Evolutionary conservation across 768 basidiomycete genomes (phyloP).

Genomic region (Tricholoma furcatifolium): DNA sequence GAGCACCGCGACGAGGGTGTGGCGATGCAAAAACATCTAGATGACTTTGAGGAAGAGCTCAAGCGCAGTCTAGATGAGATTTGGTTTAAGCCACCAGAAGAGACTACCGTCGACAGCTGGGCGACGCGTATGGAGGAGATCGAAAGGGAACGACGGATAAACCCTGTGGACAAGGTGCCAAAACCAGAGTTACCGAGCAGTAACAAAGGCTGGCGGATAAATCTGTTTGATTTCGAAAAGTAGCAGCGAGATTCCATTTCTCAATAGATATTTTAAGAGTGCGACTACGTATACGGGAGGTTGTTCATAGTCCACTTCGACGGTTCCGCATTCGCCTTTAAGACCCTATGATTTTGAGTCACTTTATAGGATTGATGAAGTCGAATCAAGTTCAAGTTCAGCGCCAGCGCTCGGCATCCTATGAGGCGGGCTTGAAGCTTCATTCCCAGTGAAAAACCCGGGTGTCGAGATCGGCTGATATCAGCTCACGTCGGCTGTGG

Average conservation of each 20-base stretch:
- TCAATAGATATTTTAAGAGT: background rate
- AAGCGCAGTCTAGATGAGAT: conserved; percentile 58
- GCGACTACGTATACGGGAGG: too few species aligned
- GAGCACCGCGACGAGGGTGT: conserved; percentile 69
- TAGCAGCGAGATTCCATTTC: background rate
- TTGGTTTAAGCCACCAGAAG: conserved; percentile 51
- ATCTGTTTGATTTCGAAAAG: conserved; percentile 32
- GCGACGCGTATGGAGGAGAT: conserved; percentile 52
- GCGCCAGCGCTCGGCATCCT: too few species aligned
- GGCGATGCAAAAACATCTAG: conserved; percentile 60
- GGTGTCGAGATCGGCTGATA: too few species aligned
- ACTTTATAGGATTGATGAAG: too few species aligned
- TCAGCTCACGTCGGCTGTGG: too few species aligned
- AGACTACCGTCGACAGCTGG: conserved; percentile 43
- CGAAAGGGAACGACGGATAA: conserved; percentile 44
- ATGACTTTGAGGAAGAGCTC: conserved; percentile 56
- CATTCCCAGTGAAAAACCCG: too few species aligned
- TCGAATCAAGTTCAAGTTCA: too few species aligned
- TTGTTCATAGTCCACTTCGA: too few species aligned
- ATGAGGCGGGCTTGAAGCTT: too few species aligned
- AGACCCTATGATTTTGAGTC: too few species aligned
- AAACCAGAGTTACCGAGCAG: conserved; percentile 44
- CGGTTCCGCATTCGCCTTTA: too few species aligned
- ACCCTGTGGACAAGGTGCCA: conserved; percentile 51
- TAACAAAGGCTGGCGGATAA: conserved; percentile 41